A percentile compares a stretch with the other conserved stretches of the same genome.
Conservation (phyloP, 345 rosid genomes). For the Capsella bursapastoris region DNA sequence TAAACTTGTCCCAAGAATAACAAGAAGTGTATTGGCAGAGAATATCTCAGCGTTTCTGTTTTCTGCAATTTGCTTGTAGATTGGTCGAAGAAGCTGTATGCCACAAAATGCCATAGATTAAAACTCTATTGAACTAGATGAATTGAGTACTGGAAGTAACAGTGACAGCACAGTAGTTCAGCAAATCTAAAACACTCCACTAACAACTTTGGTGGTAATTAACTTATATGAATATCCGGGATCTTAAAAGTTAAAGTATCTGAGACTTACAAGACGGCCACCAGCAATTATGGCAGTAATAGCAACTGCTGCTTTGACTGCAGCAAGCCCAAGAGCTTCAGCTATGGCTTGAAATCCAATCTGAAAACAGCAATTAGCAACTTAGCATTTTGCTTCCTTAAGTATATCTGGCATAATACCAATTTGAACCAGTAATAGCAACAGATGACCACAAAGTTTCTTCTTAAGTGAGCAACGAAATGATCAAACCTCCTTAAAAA, state of each 20-base stretch:
- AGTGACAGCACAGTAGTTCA: slow-evolving; percentile 23
- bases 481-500: slow-evolving; percentile 20
- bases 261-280: slow-evolving; percentile 84
- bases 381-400: slow-evolving; percentile 17
- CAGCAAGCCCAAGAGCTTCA: slow-evolving; percentile 98
- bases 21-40: slow-evolving; percentile 96
- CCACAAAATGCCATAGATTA: slow-evolving; percentile 26
- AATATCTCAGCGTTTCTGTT: slow-evolving; percentile 98
- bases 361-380: slow-evolving; percentile 54
- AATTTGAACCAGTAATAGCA: background rate
- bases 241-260: slow-evolving; percentile 18
- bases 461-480: background rate
- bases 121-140: slow-evolving; percentile 17
- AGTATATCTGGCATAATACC: slow-evolving; percentile 23
- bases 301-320: slow-evolving; percentile 94
- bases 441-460: slow-evolving; percentile 16
- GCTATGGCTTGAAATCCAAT: slow-evolving; percentile 97
- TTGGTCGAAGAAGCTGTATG: slow-evolving; percentile 92
- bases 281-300: slow-evolving; percentile 96
- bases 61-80: slow-evolving; percentile 96
- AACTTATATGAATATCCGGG: slow-evolving; percentile 27
- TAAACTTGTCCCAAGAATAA: slow-evolving; percentile 96
- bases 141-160: slow-evolving; percentile 19
- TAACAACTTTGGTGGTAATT: slow-evolving; percentile 14
- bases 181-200: slow-evolving; percentile 25